Percentiles rank a stretch among this genome's conserved stretches.
phyloP scores from a whole-genome alignment of 2,329 filamentous ascomycete genomes.

The Fusarium sp. region DNA sequence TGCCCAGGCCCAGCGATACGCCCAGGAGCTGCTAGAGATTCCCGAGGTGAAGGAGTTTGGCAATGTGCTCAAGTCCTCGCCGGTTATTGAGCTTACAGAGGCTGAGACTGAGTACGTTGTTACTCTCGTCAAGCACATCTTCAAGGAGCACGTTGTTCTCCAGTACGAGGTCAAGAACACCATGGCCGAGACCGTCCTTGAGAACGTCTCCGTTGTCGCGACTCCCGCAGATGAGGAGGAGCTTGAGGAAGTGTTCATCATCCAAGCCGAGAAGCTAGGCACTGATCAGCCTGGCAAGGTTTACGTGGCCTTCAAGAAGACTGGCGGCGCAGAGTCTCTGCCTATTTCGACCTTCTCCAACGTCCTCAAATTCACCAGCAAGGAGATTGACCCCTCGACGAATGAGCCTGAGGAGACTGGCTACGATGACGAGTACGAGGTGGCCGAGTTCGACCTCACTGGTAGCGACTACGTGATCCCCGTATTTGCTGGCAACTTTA shows the following conservation, averaged over 20 bases:
- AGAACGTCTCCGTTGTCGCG: constrained; percentile 85
- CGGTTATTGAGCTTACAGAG: constrained; percentile 88
- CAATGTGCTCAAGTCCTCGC: constrained; percentile 88
- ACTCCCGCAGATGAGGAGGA: constrained; percentile 84
- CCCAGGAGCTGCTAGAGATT: constrained; percentile 85
- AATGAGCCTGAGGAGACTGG: constrained; percentile 89
- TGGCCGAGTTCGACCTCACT: constrained; percentile 88
- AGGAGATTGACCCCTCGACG: constrained; percentile 96
- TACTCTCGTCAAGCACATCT: constrained; percentile 92
- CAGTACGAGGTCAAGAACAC: constrained; percentile 99
- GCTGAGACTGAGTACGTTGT: constrained; percentile 98
- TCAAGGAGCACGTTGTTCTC: constrained; percentile 94
- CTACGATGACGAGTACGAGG: constrained; percentile 98
- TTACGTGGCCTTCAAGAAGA: constrained; percentile 93
- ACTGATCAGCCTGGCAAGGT: constrained; percentile 91
- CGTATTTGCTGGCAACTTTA: constrained; percentile 93
- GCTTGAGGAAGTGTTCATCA: constrained; percentile 91
- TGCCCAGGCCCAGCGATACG: constrained; percentile 86
- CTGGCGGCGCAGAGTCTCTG: constrained; percentile 77
- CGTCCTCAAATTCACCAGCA: constrained; percentile 94
- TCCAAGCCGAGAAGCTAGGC: constrained; percentile 82
- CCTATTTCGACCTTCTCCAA: constrained; percentile 87
- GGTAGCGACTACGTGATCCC: constrained; percentile 95
- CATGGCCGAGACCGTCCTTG: constrained; percentile 85
- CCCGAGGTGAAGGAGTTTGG: constrained; percentile 93